These are phyloP conservation scores for Panicum hallii DNA, from an alignment of 202 grass and related monocot genomes.

Conservation along the genomic window DNA sequence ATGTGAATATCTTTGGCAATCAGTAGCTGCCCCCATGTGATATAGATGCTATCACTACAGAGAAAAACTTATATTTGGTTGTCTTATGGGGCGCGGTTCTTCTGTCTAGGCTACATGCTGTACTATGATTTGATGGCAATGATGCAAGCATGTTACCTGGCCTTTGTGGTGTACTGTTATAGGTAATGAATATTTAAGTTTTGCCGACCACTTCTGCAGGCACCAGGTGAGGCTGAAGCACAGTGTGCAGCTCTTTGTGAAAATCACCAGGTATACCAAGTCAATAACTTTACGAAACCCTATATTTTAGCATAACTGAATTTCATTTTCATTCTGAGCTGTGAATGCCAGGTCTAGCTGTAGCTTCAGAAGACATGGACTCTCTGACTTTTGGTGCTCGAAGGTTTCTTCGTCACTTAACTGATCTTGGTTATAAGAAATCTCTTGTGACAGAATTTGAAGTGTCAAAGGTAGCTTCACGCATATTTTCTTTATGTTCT, in stretches of 20 bases:
- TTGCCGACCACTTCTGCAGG: slow-evolving; percentile 44
- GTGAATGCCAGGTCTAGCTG: slow-evolving; percentile 70
- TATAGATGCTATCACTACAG: background rate
- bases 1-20: slow-evolving; percentile 16
- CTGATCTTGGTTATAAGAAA: slow-evolving; percentile 82
- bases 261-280: slow-evolving; percentile 68
- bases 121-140: slow-evolving; percentile 25
- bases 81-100: background rate
- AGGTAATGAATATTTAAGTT: slow-evolving; percentile 13
- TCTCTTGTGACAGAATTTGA: slow-evolving; percentile 92
- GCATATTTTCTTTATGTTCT: background rate
- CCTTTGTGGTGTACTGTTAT: slow-evolving; percentile 17
- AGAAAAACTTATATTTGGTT: background rate
- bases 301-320: slow-evolving; percentile 24
- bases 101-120: background rate
- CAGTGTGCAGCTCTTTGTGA: slow-evolving; percentile 91
- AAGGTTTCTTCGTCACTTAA: slow-evolving; percentile 89
- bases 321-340: slow-evolving; percentile 43
- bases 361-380: slow-evolving; percentile 96
- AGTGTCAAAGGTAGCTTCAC: slow-evolving; percentile 69
- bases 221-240: slow-evolving; percentile 94
- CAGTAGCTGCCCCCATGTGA: background rate
- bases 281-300: background rate
- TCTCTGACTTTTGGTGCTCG: slow-evolving; percentile 83
- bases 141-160: slow-evolving; percentile 22